A percentile compares a stretch with the other conserved stretches of the same genome.
Conservation (phyloP, 2,329 filamentous ascomycete genomes). For the Polychaeton citri region DNA sequence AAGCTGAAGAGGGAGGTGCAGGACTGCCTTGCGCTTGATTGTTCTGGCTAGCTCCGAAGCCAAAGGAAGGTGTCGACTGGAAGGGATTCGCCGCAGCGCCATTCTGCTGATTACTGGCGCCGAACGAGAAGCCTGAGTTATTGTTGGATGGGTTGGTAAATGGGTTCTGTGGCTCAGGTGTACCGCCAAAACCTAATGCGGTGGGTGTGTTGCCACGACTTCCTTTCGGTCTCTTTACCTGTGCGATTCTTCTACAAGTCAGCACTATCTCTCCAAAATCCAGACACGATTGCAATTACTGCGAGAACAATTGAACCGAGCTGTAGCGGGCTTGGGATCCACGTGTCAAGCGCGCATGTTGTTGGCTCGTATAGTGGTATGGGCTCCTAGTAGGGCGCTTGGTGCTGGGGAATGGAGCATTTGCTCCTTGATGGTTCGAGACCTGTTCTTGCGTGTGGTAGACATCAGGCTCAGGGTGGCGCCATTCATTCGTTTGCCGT, state of each 20-base stretch:
- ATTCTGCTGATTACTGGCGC: slow-evolving; percentile 2
- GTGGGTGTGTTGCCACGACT: neutral
- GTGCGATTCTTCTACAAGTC: slow-evolving; percentile 6
- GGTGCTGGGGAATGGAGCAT: too few relatives aligned
- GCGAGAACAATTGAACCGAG: too few relatives aligned
- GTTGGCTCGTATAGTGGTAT: too few relatives aligned
- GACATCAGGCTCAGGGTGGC: too few relatives aligned
- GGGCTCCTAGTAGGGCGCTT: too few relatives aligned
- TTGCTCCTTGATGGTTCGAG: too few relatives aligned
- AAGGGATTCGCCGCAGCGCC: slow-evolving; percentile 5
- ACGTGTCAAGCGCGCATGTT: too few relatives aligned
- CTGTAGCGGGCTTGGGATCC: too few relatives aligned
- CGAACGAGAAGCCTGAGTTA: slow-evolving; percentile 7
- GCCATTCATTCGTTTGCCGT: too few relatives aligned
- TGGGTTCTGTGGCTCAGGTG: slow-evolving; percentile 5
- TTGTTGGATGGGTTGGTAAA: slow-evolving; percentile 4
- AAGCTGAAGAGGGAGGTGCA: slow-evolving; percentile 6
- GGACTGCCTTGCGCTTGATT: slow-evolving; percentile 5
- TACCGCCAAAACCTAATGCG: slow-evolving; percentile 5
- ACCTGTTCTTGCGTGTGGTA: too few relatives aligned
- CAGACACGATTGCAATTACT: too few relatives aligned
- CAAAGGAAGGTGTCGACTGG: slow-evolving; percentile 5
- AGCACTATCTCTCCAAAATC: slow-evolving; percentile 1
- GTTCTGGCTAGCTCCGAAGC: slow-evolving; percentile 4
- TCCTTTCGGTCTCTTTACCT: slow-evolving; percentile 5